phyloP scores from a whole-genome alignment of 805 yeast genomes.

The Candida saitoana region DNA sequence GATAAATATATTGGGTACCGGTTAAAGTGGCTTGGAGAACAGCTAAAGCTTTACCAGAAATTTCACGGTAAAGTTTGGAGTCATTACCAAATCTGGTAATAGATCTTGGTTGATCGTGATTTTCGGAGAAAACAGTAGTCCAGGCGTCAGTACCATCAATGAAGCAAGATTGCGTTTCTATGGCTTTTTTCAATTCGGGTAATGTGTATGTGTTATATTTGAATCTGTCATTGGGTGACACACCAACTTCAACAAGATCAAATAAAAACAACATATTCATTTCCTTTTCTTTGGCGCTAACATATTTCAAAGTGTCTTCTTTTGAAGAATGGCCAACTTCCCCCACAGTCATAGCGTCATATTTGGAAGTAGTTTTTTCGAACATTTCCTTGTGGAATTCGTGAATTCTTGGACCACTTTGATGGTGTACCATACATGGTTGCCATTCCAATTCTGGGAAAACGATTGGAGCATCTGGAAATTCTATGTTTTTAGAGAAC shows the following conservation, averaged over 20 bases:
- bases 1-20: slow-evolving; percentile 55
- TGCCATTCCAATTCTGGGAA: too few relatives aligned
- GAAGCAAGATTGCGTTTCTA: slow-evolving; percentile 31
- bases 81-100: slow-evolving; percentile 50
- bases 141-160: slow-evolving; percentile 53
- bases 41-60: slow-evolving; percentile 49
- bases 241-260: slow-evolving; percentile 35
- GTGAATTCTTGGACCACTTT: slow-evolving; percentile 53
- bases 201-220: slow-evolving; percentile 28
- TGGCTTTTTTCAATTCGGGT: slow-evolving; percentile 39
- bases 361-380: slow-evolving; percentile 37
- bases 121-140: slow-evolving; percentile 53
- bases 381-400: slow-evolving; percentile 57
- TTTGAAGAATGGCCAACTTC: slow-evolving; percentile 45
- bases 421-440: slow-evolving; percentile 20
- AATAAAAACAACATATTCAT: slow-evolving; percentile 36
- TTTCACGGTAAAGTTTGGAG: slow-evolving; percentile 22
- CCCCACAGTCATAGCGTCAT: slow-evolving; percentile 56
- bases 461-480: too few relatives aligned
- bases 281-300: slow-evolving; percentile 34
- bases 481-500: too few relatives aligned
- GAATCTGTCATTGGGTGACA: slow-evolving; percentile 31
- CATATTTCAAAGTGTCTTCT: slow-evolving; percentile 42
- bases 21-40: slow-evolving; percentile 43
- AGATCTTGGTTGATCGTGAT: slow-evolving; percentile 57